Evolutionary conservation across 352 stramenopile genomes (phyloP).

Genomic region (Elongisporangium anandrum): DNA sequence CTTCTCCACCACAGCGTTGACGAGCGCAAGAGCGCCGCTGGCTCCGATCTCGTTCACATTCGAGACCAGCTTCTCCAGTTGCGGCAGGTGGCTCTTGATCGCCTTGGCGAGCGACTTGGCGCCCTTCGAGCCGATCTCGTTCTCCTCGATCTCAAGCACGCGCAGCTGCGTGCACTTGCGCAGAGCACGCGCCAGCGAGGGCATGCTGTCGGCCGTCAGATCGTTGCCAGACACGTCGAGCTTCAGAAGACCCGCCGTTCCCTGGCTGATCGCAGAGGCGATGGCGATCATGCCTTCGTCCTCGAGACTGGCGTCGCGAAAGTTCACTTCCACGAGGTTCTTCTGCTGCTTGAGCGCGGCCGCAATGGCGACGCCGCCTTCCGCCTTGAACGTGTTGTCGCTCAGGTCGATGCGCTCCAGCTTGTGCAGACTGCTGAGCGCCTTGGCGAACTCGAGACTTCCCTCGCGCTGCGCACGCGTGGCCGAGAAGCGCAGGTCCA

Average conservation of each 20-base stretch:
- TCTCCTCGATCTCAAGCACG: constrained; percentile 90
- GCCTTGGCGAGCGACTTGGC: constrained; percentile 65
- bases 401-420: constrained; percentile 90
- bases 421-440: constrained; percentile 55
- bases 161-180: constrained; percentile 50
- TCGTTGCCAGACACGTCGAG: constrained; percentile 95
- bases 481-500: constrained; percentile 92
- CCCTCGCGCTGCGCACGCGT: constrained; percentile 86
- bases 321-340: constrained; percentile 81
- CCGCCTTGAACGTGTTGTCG: constrained; percentile 92
- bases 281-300: constrained; percentile 88
- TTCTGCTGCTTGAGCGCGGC: constrained; percentile 65
- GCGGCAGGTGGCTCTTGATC: constrained; percentile 41
- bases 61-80: constrained; percentile 77
- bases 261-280: constrained; percentile 58
- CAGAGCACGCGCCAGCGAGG: constrained; percentile 40
- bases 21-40: constrained; percentile 82
- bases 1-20: constrained; percentile 57
- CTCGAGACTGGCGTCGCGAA: constrained; percentile 88
- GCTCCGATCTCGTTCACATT: constrained; percentile 89
- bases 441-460: constrained; percentile 84
- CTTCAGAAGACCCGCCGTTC: constrained; percentile 40
- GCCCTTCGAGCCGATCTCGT: constrained; percentile 89
- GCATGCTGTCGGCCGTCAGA: constrained; percentile 66
- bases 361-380: constrained; percentile 84